Evolutionary conservation across 2,329 filamentous ascomycete species (phyloP).

Genomic region (Cladophialophora psammophila): DNA sequence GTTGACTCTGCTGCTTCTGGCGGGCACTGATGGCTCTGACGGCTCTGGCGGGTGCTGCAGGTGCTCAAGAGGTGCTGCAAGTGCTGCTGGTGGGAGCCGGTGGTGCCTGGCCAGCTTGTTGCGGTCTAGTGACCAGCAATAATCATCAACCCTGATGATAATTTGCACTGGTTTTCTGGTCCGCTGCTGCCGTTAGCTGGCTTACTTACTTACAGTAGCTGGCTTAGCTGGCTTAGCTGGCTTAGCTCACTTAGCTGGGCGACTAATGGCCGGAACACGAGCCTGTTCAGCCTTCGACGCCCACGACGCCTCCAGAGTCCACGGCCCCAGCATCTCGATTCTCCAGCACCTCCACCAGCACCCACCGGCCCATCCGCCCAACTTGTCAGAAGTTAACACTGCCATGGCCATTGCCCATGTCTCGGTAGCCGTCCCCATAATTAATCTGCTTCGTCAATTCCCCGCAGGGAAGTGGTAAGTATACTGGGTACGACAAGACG

Average conservation of each 20-base stretch:
- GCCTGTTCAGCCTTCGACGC: conserved; percentile 7
- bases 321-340: background rate
- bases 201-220: no score
- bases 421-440: conserved; percentile 3
- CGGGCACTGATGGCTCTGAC: background rate
- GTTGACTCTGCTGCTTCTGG: no score
- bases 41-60: background rate
- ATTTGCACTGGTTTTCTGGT: background rate
- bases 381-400: background rate
- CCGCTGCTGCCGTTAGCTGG: background rate
- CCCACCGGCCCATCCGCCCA: no score
- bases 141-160: background rate
- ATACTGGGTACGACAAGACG: background rate
- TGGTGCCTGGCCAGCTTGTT: conserved; percentile 4
- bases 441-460: background rate
- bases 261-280: conserved; percentile 2
- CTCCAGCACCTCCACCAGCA: no score
- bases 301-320: background rate
- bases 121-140: background rate
- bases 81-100: background rate
- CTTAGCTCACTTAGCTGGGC: background rate
- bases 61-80: background rate
- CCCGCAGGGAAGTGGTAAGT: background rate
- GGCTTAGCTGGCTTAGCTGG: no score
- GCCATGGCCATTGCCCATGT: background rate